Conservation (phyloP, 306 rosid species). For the Medicago arabica region DNA sequence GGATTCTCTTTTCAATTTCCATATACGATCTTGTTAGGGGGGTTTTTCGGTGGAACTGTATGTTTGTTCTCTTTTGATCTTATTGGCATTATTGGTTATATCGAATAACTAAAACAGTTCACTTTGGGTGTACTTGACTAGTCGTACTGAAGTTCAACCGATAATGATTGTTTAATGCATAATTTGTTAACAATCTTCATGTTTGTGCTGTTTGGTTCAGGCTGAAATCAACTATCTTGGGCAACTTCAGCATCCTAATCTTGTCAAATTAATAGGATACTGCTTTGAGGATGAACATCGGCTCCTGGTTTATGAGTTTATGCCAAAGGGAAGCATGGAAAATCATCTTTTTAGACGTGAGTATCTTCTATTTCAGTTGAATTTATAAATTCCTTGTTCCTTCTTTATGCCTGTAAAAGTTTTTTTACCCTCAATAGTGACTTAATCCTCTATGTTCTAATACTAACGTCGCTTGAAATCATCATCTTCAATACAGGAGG, state of each 20-base stretch:
- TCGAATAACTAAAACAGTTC: not conserved
- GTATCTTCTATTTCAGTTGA: conserved; percentile 43
- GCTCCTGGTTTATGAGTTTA: conserved; percentile 88
- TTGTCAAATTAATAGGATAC: conserved; percentile 89
- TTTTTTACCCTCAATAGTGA: not conserved
- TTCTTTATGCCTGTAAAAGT: not conserved
- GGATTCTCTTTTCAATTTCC: not conserved
- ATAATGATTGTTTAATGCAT: conserved; percentile 19
- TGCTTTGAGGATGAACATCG: conserved; percentile 95
- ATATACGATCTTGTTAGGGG: not conserved
- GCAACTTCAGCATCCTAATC: conserved; percentile 87
- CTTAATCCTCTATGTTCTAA: not conserved
- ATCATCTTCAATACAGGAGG: conserved; percentile 61
- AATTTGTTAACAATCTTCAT: conserved; percentile 29
- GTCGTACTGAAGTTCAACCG: conserved; percentile 22
- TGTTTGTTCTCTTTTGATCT: conserved; percentile 4
- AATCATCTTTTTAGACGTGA: conserved; percentile 93
- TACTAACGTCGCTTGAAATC: conserved; percentile 27
- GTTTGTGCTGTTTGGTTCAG: conserved; percentile 49
- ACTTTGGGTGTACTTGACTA: conserved; percentile 29
- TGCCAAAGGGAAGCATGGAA: conserved; percentile 98
- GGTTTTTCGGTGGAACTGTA: not conserved
- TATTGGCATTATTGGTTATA: not conserved
- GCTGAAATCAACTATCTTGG: conserved; percentile 97
- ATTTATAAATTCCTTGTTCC: not conserved